Conservation (phyloP, 2,329 filamentous ascomycete genomes). For the Stemphylium lycopersici region DNA sequence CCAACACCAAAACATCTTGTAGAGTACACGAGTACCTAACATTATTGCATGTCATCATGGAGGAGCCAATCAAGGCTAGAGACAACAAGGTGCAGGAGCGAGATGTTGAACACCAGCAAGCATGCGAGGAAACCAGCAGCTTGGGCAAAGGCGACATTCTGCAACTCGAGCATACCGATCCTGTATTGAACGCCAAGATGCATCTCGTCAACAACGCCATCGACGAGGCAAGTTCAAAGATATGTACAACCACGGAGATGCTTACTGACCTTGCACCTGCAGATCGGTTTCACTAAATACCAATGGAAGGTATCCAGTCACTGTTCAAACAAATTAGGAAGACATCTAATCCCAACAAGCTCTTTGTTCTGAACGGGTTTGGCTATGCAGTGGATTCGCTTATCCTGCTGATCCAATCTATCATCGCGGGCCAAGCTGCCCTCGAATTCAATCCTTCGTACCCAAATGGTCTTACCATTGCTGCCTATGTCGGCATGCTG, state of each 20-base stretch:
- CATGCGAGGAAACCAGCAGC: slow-evolving; percentile 16
- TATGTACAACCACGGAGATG: neutral
- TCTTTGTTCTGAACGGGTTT: slow-evolving; percentile 67
- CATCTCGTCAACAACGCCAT: slow-evolving; percentile 67
- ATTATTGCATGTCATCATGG: neutral
- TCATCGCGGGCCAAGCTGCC: slow-evolving; percentile 64
- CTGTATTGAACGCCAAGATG: slow-evolving; percentile 70
- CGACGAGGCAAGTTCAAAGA: slow-evolving; percentile 8
- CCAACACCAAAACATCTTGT: too few species aligned
- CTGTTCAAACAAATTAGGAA: neutral
- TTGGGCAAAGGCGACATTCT: slow-evolving; percentile 59
- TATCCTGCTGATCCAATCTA: slow-evolving; percentile 66
- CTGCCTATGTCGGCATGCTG: slow-evolving; percentile 64
- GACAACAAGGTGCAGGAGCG: slow-evolving; percentile 9
- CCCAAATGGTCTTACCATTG: slow-evolving; percentile 64
- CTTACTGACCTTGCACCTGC: neutral
- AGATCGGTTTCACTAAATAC: slow-evolving; percentile 13
- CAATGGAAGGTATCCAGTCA: slow-evolving; percentile 54
- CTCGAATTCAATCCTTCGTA: slow-evolving; percentile 65
- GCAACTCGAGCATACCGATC: slow-evolving; percentile 63
- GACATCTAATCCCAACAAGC: slow-evolving; percentile 14
- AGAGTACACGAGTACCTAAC: too few species aligned
- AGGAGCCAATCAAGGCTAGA: neutral
- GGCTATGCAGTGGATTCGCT: slow-evolving; percentile 65
- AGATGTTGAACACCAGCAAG: slow-evolving; percentile 7